Conservation (phyloP, 495 filamentous ascomycete species). For the Penicillium alfredii region DNA sequence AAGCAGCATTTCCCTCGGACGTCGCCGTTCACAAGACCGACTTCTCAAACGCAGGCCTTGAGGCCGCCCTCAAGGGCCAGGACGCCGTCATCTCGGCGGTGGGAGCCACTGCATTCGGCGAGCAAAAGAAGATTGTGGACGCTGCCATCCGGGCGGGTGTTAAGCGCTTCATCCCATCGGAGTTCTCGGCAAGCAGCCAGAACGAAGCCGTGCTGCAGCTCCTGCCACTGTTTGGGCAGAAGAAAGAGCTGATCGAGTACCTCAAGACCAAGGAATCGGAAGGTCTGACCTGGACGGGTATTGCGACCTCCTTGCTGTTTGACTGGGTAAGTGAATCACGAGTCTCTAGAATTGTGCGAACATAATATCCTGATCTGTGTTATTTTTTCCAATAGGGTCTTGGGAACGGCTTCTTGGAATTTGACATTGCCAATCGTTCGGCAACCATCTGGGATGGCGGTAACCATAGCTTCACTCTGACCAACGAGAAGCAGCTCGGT, state of each 20-base stretch:
- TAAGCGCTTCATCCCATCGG: slow-evolving; percentile 45
- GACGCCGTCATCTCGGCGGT: slow-evolving; percentile 43
- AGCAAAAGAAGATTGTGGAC: slow-evolving; percentile 50
- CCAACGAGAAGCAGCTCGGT: slow-evolving; percentile 36
- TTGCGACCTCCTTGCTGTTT: slow-evolving; percentile 46
- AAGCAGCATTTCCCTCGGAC: slow-evolving; percentile 31
- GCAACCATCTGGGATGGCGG: slow-evolving; percentile 45
- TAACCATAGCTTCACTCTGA: slow-evolving; percentile 29
- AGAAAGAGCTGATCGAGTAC: slow-evolving; percentile 41
- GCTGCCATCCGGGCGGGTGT: slow-evolving; percentile 55
- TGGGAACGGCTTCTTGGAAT: slow-evolving; percentile 38
- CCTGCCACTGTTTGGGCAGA: slow-evolving; percentile 39
- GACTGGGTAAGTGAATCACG: slow-evolving; percentile 36
- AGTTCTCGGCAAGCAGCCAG: slow-evolving; percentile 29
- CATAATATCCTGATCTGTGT: slow-evolving; percentile 2
- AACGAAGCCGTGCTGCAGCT: slow-evolving; percentile 29
- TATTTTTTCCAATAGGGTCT: slow-evolving; percentile 25
- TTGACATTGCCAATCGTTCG: slow-evolving; percentile 33
- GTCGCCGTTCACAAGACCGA: slow-evolving; percentile 50
- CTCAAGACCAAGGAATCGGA: slow-evolving; percentile 36
- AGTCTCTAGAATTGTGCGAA: too few relatives aligned
- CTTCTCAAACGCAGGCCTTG: slow-evolving; percentile 51
- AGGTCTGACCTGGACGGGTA: slow-evolving; percentile 42
- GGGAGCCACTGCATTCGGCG: slow-evolving; percentile 26
- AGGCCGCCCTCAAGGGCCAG: slow-evolving; percentile 37